Evolutionary conservation across 2,329 filamentous ascomycete species (phyloP), one percentile per base, ranked within the genome.

Genomic region (Hymenoscyphus occultus): DNA sequence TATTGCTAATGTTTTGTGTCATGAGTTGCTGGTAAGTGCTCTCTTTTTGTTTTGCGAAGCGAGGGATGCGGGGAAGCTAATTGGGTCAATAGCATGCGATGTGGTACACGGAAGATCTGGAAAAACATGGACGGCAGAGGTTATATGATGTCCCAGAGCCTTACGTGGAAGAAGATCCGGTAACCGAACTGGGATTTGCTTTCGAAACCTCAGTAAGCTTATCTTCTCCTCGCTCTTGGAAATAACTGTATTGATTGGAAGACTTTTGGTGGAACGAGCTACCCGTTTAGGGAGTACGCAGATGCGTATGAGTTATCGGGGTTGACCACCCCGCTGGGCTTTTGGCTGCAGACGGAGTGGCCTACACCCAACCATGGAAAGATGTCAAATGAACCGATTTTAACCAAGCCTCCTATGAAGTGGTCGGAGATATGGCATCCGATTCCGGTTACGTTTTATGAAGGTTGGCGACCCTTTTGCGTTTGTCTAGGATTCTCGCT

Each of bases 141-240:
- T 10, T 28, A 22, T 5, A 31, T 22, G 12, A 31, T 7, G n/a
- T 7, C 7, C 51, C 51, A 4, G 51, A 28, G 28, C 61, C 48
- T 0, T 72, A 68, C 51, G 70, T 69, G 13, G 63, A 68, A 51
- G 7, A 51, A 2, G 64, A 71, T 12, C 14, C 69, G 2, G 19
- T 70, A 32, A 35, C 65, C 2, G 70, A 72, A 42, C 10, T 65
- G 14, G 70, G 71, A 2, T 67, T 35, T 42, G 66, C 63, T 14
- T 69, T 67, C 35, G 70, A 72, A 19, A 39, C 61, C 22, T 60
- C 58, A 19, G 71, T 71, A 56, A 59, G 65, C 19, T 63, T 35
- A 9, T 56, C 54, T 19, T 32, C 54, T 61, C 5, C 13, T 39
- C 5, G 12, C 5, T 45, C 16, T 35, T 31, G 12, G 28, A 56